Conservation (phyloP, 805 yeast species). For the Yamadazyma scolyti region DNA sequence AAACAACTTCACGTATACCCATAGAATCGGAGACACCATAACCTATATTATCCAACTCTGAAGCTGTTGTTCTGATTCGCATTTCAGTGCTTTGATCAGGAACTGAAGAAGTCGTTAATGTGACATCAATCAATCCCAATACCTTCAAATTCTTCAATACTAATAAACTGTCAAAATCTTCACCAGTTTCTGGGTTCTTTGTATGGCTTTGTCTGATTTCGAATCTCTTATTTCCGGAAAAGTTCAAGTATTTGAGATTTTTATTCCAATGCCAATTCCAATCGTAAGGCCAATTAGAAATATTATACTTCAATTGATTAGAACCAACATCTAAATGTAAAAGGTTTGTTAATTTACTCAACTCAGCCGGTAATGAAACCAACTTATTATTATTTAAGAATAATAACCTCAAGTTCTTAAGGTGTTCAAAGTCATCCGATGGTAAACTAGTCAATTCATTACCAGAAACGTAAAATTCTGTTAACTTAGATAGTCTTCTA, state of each 20-base stretch:
- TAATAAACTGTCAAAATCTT: slow-evolving; percentile 64
- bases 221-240: slow-evolving; percentile 88
- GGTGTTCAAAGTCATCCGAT: slow-evolving; percentile 72
- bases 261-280: slow-evolving; percentile 96
- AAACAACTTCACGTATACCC: slow-evolving; percentile 61
- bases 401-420: slow-evolving; percentile 56
- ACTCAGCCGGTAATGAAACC: slow-evolving; percentile 83
- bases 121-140: slow-evolving; percentile 91
- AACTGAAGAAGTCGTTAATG: slow-evolving; percentile 79
- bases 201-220: slow-evolving; percentile 73
- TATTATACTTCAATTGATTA: slow-evolving; percentile 84
- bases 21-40: slow-evolving; percentile 91
- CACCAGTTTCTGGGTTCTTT: slow-evolving; percentile 50
- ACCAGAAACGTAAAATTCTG: slow-evolving; percentile 76
- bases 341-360: slow-evolving; percentile 62
- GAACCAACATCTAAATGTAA: slow-evolving; percentile 86
- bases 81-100: slow-evolving; percentile 84
- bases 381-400: slow-evolving; percentile 81
- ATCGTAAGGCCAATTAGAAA: slow-evolving; percentile 91
- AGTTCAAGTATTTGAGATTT: slow-evolving; percentile 72
- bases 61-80: slow-evolving; percentile 87
- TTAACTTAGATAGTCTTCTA: slow-evolving; percentile 50
- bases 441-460: slow-evolving; percentile 76
- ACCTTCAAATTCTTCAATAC: slow-evolving; percentile 64
- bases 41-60: slow-evolving; percentile 68